Conservation (phyloP, 306 rosid genomes). For the Amphicarpaea edgeworthii region DNA sequence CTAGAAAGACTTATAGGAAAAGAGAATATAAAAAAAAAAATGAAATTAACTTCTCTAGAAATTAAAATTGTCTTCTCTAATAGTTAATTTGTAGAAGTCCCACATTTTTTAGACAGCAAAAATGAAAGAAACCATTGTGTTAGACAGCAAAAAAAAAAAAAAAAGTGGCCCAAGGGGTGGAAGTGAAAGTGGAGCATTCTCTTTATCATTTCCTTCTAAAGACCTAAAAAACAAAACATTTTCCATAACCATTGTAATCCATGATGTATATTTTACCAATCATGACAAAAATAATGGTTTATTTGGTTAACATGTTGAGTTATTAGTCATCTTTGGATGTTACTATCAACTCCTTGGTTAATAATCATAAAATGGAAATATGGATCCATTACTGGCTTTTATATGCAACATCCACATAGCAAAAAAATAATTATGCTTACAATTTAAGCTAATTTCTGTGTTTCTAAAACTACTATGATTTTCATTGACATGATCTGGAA, state of each 20-base stretch:
- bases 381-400: neutral
- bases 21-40: no score
- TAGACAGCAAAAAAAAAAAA: neutral
- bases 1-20: no score
- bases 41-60: no score
- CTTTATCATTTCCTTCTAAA: conserved; percentile 1
- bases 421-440: neutral
- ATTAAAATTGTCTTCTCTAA: no score
- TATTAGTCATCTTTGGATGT: neutral
- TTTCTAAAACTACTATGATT: neutral
- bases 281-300: no score
- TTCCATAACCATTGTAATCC: neutral
- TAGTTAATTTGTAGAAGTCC: no score
- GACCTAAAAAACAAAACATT: neutral
- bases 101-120: no score
- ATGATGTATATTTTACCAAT: no score
- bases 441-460: neutral
- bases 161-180: neutral
- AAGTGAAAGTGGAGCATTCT: neutral
- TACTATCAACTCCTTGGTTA: neutral
- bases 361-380: conserved; percentile 14
- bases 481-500: neutral
- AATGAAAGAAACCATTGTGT: neutral
- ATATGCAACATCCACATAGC: neutral
- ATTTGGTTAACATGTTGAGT: no score